These are phyloP conservation scores for Candolleomyces eurysporus DNA, from an alignment of 768 basidiomycete genomes.

Conservation along the genomic window DNA sequence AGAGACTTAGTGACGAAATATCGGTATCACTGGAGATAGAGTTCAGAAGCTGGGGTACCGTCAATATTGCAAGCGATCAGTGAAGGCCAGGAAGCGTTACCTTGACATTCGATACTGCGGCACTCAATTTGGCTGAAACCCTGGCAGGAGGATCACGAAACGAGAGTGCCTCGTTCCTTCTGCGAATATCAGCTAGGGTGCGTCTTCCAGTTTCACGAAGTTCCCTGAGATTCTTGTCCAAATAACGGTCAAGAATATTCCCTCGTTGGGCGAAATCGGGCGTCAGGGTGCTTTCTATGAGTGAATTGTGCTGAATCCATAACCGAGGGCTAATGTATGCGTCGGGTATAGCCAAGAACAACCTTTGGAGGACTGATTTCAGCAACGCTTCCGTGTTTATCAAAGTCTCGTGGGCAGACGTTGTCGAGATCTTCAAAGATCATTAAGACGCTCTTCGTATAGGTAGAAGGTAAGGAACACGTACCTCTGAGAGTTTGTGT, in stretches of 20 bases:
- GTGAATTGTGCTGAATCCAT: conserved; percentile 54
- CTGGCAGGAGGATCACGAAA: conserved; percentile 67
- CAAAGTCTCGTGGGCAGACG: conserved; percentile 56
- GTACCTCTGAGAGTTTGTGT: conserved; percentile 63
- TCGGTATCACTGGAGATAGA: conserved; percentile 68
- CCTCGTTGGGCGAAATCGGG: conserved; percentile 29
- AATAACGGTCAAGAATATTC: conserved; percentile 23
- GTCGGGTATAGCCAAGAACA: conserved; percentile 71
- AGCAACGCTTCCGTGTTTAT: conserved; percentile 51
- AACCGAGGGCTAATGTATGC: conserved; percentile 70
- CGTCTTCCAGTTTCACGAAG: conserved; percentile 50
- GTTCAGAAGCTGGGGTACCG: conserved; percentile 59
- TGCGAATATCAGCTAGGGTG: conserved; percentile 66
- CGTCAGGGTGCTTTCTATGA: conserved; percentile 48
- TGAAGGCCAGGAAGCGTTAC: conserved; percentile 20
- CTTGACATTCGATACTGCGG: conserved; percentile 56
- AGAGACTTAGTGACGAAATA: conserved; percentile 56
- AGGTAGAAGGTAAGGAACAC: not conserved
- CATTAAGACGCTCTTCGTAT: not conserved
- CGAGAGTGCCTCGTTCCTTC: conserved; percentile 79
- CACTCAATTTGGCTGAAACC: conserved; percentile 56
- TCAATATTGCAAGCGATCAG: conserved; percentile 3
- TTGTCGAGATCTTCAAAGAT: conserved; percentile 46
- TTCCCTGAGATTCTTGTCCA: conserved; percentile 40
- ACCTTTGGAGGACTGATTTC: conserved; percentile 61